Percentiles rank a stretch among this genome's conserved stretches.
phyloP scores from a whole-genome alignment of 2,329 filamentous ascomycete genomes.

The Beauveria sp. region DNA sequence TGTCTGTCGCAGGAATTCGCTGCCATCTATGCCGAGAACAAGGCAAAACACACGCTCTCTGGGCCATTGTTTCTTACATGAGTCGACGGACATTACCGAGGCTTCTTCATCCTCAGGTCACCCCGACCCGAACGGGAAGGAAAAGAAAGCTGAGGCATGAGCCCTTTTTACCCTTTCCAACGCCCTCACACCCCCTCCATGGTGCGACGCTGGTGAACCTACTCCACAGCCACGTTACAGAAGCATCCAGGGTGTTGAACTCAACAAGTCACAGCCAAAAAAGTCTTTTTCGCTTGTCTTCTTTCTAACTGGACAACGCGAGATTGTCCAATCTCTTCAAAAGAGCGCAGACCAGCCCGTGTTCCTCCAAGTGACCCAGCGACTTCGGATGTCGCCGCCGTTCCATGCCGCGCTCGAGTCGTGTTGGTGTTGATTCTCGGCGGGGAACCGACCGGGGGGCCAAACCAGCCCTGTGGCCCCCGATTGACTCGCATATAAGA shows the following conservation, averaged over 20 bases:
- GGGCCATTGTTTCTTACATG: background rate
- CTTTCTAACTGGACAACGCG: too few relatives aligned
- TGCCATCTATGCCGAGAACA: background rate
- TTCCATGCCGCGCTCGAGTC: background rate
- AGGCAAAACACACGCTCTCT: background rate
- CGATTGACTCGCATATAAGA: background rate
- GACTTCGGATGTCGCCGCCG: too few relatives aligned
- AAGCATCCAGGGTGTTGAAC: background rate
- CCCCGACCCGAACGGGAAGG: background rate
- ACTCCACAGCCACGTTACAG: slow-evolving; percentile 5
- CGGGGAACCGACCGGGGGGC: background rate
- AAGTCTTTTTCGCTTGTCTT: background rate
- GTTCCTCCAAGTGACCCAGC: too few relatives aligned
- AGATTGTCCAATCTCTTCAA: background rate
- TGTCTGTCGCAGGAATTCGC: too few relatives aligned
- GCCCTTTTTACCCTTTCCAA: too few relatives aligned
- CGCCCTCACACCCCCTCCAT: background rate
- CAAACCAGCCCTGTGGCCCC: background rate
- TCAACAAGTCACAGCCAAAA: background rate
- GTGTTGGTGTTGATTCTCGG: background rate
- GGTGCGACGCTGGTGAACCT: slow-evolving; percentile 8
- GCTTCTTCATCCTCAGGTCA: background rate
- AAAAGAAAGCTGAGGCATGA: background rate
- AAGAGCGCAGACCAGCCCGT: too few relatives aligned
- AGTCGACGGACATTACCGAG: background rate